phyloP scores from a whole-genome alignment of 345 rosid genomes.

The Brassica cretica region DNA sequence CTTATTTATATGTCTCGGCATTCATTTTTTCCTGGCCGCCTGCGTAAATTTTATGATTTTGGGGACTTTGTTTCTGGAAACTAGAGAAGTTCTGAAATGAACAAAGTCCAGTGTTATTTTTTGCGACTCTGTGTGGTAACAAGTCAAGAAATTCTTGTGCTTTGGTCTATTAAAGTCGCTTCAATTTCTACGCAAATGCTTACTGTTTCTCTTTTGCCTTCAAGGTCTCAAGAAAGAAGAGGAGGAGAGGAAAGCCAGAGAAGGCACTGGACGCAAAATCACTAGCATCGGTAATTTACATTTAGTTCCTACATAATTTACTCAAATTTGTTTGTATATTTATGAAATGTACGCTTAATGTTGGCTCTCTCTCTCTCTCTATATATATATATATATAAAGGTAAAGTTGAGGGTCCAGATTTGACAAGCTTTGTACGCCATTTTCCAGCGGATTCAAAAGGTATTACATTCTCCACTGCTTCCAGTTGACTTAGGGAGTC shows the following conservation, averaged over 20 bases:
- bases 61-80: neutral
- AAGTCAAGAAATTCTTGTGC: slow-evolving; percentile 4
- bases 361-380: neutral
- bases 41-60: slow-evolving; percentile 12
- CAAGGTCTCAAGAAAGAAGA: slow-evolving; percentile 84
- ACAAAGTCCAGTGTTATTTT: neutral
- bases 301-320: slow-evolving; percentile 5
- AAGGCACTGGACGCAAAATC: slow-evolving; percentile 53
- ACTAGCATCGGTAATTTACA: slow-evolving; percentile 45
- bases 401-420: slow-evolving; percentile 79
- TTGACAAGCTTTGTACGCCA: slow-evolving; percentile 82
- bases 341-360: slow-evolving; percentile 8
- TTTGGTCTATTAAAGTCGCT: neutral
- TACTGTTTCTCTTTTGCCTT: slow-evolving; percentile 6
- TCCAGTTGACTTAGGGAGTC: neutral
- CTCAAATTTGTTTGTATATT: slow-evolving; percentile 3
- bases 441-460: slow-evolving; percentile 64
- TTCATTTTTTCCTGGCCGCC: slow-evolving; percentile 6
- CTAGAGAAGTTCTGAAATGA: slow-evolving; percentile 5
- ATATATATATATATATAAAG: slow-evolving; percentile 48
- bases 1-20: slow-evolving; percentile 5
- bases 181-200: slow-evolving; percentile 12
- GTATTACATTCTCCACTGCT: slow-evolving; percentile 39
- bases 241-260: slow-evolving; percentile 71
- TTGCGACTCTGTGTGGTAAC: neutral